A percentile compares a stretch with the other conserved stretches of the same genome.
Evolutionary conservation across 768 basidiomycete species (phyloP).

Genomic region (Amanita pallidorosea): DNA sequence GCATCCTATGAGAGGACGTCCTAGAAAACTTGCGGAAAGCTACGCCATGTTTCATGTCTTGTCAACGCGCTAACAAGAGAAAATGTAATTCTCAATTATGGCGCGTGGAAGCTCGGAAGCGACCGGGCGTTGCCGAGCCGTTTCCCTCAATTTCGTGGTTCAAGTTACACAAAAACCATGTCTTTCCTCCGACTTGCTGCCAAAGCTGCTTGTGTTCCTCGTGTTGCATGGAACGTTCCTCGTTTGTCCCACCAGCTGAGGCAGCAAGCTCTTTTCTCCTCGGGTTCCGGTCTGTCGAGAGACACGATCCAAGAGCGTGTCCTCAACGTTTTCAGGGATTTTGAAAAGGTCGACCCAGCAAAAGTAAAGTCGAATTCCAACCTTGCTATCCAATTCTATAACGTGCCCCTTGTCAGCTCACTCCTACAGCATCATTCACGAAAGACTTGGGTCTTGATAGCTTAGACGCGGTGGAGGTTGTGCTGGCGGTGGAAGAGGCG

Average conservation of each 20-base stretch:
- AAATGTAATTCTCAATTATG: neutral
- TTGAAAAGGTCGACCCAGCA: conserved; percentile 74
- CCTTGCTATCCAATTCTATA: neutral
- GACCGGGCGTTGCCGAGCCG: conserved; percentile 4
- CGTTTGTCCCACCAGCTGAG: conserved; percentile 26
- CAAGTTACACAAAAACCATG: conserved; percentile 24
- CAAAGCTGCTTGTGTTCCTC: conserved; percentile 32
- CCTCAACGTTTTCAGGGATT: conserved; percentile 74
- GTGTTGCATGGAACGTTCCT: conserved; percentile 24
- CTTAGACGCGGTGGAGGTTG: conserved; percentile 93
- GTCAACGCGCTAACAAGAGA: too few relatives aligned
- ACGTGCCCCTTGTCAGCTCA: conserved; percentile 39
- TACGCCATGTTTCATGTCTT: conserved; percentile 83
- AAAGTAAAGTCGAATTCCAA: conserved; percentile 36
- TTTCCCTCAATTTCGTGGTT: conserved; percentile 1
- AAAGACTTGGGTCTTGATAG: conserved; percentile 90
- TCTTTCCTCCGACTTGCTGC: conserved; percentile 44
- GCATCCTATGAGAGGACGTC: conserved; percentile 83
- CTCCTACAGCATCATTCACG: conserved; percentile 52
- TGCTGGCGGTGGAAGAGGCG: conserved; percentile 98
- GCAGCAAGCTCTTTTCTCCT: conserved; percentile 48
- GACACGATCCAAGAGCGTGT: conserved; percentile 66
- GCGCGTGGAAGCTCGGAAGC: neutral
- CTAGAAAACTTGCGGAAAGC: conserved; percentile 89
- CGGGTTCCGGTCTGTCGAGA: conserved; percentile 53